Conservation (phyloP, 345 rosid species). For the Brassica juncea region DNA sequence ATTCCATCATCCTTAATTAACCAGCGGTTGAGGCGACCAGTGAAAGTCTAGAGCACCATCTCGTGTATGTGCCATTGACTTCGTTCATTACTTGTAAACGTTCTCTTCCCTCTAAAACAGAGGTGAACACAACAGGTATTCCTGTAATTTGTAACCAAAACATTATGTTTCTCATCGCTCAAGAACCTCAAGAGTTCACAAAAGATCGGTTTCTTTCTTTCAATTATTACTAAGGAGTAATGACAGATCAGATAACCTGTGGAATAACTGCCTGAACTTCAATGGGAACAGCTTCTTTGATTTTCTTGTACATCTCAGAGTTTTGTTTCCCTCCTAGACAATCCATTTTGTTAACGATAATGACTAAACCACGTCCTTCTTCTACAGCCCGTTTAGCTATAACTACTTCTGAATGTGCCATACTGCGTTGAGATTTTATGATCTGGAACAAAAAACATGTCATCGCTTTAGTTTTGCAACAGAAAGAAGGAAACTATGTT, state of each 20-base stretch:
- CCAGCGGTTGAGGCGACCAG: slow-evolving; percentile 94
- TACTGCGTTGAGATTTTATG: slow-evolving; percentile 67
- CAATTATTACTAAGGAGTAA: too few relatives aligned
- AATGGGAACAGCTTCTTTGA: slow-evolving; percentile 86
- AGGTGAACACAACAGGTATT: slow-evolving; percentile 78
- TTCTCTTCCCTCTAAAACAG: slow-evolving; percentile 88
- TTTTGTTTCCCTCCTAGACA: slow-evolving; percentile 67
- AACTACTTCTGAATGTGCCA: slow-evolving; percentile 96
- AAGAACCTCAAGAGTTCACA: neutral
- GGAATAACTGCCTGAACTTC: slow-evolving; percentile 94
- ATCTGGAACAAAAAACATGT: slow-evolving; percentile 45
- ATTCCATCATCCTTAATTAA: slow-evolving; percentile 53
- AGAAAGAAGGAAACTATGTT: neutral
- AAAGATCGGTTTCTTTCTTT: neutral
- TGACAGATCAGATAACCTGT: slow-evolving; percentile 52
- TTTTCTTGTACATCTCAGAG: slow-evolving; percentile 55
- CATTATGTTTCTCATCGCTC: slow-evolving; percentile 9
- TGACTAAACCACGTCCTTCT: slow-evolving; percentile 94
- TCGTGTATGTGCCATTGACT: slow-evolving; percentile 69
- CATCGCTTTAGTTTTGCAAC: neutral
- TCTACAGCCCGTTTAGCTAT: slow-evolving; percentile 91
- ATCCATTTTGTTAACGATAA: slow-evolving; percentile 95
- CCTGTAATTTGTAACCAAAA: slow-evolving; percentile 63
- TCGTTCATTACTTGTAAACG: slow-evolving; percentile 15
- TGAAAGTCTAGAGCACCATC: slow-evolving; percentile 88